Conservation (phyloP, 2,329 filamentous ascomycete species). For the Xylogone sp. region DNA sequence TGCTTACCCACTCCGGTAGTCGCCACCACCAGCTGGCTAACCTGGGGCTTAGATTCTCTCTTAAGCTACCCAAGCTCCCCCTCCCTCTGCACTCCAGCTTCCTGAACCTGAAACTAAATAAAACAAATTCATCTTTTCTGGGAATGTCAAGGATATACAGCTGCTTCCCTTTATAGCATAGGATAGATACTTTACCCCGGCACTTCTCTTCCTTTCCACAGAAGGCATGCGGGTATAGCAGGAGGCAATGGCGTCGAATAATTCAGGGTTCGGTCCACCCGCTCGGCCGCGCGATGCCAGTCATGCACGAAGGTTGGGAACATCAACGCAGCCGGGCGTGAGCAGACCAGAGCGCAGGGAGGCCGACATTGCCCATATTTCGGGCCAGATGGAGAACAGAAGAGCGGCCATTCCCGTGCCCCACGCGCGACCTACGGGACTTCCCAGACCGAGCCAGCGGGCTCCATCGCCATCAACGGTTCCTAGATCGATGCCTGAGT, state of each 20-base stretch:
- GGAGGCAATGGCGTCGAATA: constrained; percentile 40
- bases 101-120: constrained; percentile 1
- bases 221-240: constrained; percentile 17
- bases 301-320: constrained; percentile 24
- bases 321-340: constrained; percentile 15
- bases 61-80: background rate
- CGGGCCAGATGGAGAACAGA: constrained; percentile 17
- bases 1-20: background rate
- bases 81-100: constrained; percentile 8
- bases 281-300: constrained; percentile 35
- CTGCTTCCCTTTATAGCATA: constrained; percentile 18
- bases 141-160: constrained; percentile 19
- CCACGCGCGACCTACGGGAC: constrained; percentile 13
- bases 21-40: background rate
- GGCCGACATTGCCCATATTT: constrained; percentile 38
- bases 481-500: constrained; percentile 10
- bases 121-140: constrained; percentile 9
- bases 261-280: constrained; percentile 37
- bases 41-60: background rate
- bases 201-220: constrained; percentile 6
- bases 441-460: constrained; percentile 18
- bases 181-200: constrained; percentile 19
- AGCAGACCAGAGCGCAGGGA: constrained; percentile 25
- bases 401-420: constrained; percentile 8
- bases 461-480: constrained; percentile 15